A percentile compares a stretch with the other conserved stretches of the same genome.
Conservation (phyloP, 192 early-diverging fungal species). For the Entomortierella lignicola region DNA sequence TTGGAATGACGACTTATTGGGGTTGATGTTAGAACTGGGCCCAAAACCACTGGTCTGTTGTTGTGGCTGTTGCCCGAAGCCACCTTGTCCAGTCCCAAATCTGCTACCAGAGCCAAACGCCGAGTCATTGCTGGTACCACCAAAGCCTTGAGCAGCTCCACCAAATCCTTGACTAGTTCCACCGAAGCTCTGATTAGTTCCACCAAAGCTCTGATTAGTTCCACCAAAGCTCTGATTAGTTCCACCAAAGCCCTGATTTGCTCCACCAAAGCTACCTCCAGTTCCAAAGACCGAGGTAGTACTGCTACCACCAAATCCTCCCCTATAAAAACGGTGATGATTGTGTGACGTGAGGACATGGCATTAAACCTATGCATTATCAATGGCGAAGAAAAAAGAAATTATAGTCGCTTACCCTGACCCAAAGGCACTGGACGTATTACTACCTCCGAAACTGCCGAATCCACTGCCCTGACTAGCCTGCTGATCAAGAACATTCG, state of each 20-base stretch:
- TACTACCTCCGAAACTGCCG: neutral
- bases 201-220: neutral
- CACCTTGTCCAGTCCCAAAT: neutral
- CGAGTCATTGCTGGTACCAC: neutral
- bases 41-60: neutral
- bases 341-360: neutral
- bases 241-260: constrained; percentile 10
- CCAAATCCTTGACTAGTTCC: neutral
- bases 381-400: neutral
- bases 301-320: constrained; percentile 11
- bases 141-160: too few species aligned
- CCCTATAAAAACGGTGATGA: neutral
- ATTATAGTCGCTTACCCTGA: constrained; percentile 13
- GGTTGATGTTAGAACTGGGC: neutral
- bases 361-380: neutral
- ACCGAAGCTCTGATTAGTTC: constrained; percentile 11
- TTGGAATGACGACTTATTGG: constrained; percentile 6
- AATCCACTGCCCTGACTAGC: constrained; percentile 24
- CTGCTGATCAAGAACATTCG: constrained; percentile 38
- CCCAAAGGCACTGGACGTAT: constrained; percentile 15
- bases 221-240: constrained; percentile 8
- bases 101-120: neutral
- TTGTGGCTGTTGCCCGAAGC: neutral
- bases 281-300: constrained; percentile 12
- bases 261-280: constrained; percentile 13